phyloP scores from a whole-genome alignment of 306 rosid genomes.

The Cotoneaster glaucophyllus region DNA sequence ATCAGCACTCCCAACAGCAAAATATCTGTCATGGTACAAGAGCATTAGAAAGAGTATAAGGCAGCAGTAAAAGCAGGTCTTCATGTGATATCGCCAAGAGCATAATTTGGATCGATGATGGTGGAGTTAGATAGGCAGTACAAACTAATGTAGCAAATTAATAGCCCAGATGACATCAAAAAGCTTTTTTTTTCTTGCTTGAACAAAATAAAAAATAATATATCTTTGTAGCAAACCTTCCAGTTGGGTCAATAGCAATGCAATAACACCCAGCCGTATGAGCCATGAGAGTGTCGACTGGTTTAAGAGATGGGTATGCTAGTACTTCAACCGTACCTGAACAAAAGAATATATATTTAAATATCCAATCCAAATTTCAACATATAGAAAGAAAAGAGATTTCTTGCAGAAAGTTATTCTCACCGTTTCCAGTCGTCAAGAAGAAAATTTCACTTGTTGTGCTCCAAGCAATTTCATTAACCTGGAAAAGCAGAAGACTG shows the following conservation, averaged over 20 bases:
- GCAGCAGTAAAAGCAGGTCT: background rate
- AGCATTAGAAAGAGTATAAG: background rate
- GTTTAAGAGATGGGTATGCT: slow-evolving; percentile 82
- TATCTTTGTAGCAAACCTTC: slow-evolving; percentile 51
- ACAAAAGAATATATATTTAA: slow-evolving; percentile 5
- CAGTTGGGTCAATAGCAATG: slow-evolving; percentile 90
- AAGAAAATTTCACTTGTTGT: slow-evolving; percentile 90
- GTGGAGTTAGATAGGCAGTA: background rate
- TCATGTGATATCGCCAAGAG: background rate
- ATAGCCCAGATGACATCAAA: background rate
- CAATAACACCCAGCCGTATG: slow-evolving; percentile 99
- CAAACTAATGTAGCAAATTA: background rate
- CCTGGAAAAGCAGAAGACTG: slow-evolving; percentile 34
- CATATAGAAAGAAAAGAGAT: background rate
- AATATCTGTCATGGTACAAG: slow-evolving; percentile 43
- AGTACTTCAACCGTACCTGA: slow-evolving; percentile 90
- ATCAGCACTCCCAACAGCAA: slow-evolving; percentile 98
- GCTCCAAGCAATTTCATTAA: slow-evolving; percentile 97
- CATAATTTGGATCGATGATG: background rate
- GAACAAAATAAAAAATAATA: background rate
- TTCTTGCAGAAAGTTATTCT: slow-evolving; percentile 9
- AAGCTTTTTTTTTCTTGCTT: background rate
- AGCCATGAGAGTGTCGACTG: slow-evolving; percentile 87
- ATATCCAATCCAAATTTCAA: background rate
- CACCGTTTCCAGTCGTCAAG: slow-evolving; percentile 93